phyloP scores from a whole-genome alignment of 805 yeast species.

The Metschnikowia orientalis region DNA sequence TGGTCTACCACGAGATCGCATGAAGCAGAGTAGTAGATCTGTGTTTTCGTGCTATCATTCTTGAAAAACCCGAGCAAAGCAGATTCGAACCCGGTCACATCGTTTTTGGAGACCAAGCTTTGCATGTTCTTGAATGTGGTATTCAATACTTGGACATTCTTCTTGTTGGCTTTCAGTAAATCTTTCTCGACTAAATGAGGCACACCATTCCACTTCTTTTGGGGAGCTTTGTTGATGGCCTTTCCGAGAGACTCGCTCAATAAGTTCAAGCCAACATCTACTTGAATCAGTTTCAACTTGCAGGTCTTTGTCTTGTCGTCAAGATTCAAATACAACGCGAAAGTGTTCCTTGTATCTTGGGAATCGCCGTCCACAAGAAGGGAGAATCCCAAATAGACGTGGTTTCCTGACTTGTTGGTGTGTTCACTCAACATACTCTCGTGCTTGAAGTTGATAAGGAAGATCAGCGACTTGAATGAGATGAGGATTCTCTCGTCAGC shows the following conservation, averaged over 20 bases:
- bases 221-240: conserved; percentile 30
- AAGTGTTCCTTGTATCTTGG: conserved; percentile 35
- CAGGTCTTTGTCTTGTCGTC: conserved; percentile 42
- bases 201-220: conserved; percentile 23
- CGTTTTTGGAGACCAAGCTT: conserved; percentile 4
- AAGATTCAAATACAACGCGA: conserved; percentile 38
- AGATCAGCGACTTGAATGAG: conserved; percentile 35
- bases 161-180: conserved; percentile 16
- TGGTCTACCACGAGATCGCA: conserved; percentile 63
- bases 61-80: conserved; percentile 23
- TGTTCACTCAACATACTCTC: conserved; percentile 35
- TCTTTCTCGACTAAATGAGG: conserved; percentile 22
- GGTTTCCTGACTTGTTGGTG: conserved; percentile 24
- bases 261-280: conserved; percentile 64
- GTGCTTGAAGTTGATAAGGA: conserved; percentile 43
- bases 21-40: conserved; percentile 41
- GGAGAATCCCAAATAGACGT: conserved; percentile 17
- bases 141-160: conserved; percentile 14
- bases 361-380: conserved; percentile 43
- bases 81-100: conserved; percentile 18
- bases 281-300: conserved; percentile 40
- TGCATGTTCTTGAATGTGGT: conserved; percentile 17
- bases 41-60: conserved; percentile 1
- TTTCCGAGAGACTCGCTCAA: conserved; percentile 69
- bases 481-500: conserved; percentile 46